Conservation (phyloP, 1,139 yeast genomes). For the Eremothecium gossypii region DNA sequence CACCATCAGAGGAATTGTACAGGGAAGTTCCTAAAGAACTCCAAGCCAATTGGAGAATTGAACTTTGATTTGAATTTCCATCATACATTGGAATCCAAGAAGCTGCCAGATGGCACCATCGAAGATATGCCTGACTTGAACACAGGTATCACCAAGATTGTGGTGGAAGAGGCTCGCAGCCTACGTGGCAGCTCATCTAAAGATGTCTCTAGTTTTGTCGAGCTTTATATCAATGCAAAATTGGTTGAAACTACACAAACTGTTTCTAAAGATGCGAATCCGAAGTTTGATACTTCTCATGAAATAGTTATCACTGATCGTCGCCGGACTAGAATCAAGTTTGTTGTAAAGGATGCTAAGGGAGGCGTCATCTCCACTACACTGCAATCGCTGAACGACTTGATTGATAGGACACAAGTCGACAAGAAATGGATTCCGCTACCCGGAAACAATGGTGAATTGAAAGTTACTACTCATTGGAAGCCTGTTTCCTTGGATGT, state of each 20-base stretch:
- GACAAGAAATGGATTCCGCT: conserved; percentile 70
- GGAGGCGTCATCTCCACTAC: conserved; percentile 54
- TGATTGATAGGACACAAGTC: conserved; percentile 69
- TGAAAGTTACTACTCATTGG: conserved; percentile 66
- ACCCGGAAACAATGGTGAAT: conserved; percentile 57
- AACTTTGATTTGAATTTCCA: conserved; percentile 62
- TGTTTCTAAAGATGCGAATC: conserved; percentile 54
- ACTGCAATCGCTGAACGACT: conserved; percentile 54
- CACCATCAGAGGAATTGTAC: conserved; percentile 44
- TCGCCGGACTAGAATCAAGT: conserved; percentile 55
- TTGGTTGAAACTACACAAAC: conserved; percentile 47
- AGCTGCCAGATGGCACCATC: conserved; percentile 73
- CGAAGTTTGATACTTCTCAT: conserved; percentile 54
- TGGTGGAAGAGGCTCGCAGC: conserved; percentile 23
- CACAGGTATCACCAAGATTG: conserved; percentile 73
- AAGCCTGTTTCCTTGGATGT: conserved; percentile 71
- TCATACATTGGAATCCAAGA: conserved; percentile 70
- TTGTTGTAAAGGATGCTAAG: conserved; percentile 58
- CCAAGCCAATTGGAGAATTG: conserved; percentile 70
- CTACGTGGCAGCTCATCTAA: conserved; percentile 28
- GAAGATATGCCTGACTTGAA: conserved; percentile 87
- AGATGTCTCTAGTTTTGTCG: conserved; percentile 59
- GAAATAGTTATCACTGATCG: conserved; percentile 74
- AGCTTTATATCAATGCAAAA: conserved; percentile 56
- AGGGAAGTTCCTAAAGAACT: conserved; percentile 63